phyloP scores from a whole-genome alignment of 129 eudicot genomes.

The Flaveria bidentis region DNA sequence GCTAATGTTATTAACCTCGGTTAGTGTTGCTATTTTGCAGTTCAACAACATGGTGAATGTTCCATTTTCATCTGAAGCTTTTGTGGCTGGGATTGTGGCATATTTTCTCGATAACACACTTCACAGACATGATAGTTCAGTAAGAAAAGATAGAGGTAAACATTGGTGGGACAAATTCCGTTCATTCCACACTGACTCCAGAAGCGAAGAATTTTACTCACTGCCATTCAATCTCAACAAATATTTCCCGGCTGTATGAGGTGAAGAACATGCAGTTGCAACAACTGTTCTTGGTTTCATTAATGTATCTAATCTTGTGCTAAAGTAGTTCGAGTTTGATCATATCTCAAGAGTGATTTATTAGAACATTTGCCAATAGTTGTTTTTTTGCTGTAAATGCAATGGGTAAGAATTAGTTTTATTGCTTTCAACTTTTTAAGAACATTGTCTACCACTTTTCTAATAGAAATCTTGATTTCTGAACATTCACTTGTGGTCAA shows the following conservation, averaged over 20 bases:
- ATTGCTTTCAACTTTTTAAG: conserved; percentile 31
- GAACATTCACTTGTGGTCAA: not conserved
- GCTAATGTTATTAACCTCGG: not conserved
- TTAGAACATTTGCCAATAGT: conserved; percentile 27
- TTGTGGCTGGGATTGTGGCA: conserved; percentile 66
- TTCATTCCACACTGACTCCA: conserved; percentile 52
- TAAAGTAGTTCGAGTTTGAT: conserved; percentile 27
- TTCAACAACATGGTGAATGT: conserved; percentile 66
- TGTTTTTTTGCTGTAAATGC: conserved; percentile 25
- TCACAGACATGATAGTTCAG: conserved; percentile 47
- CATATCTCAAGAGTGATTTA: conserved; percentile 27
- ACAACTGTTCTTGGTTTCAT: conserved; percentile 19
- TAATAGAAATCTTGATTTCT: conserved; percentile 27
- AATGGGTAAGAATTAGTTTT: conserved; percentile 35
- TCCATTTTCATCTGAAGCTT: conserved; percentile 68
- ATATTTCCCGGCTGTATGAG: conserved; percentile 67
- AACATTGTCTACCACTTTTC: conserved; percentile 36
- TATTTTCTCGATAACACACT: conserved; percentile 67
- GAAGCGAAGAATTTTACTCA: conserved; percentile 69
- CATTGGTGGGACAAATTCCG: conserved; percentile 81
- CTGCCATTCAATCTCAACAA: conserved; percentile 75
- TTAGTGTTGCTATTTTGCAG: conserved; percentile 32
- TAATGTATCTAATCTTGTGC: conserved; percentile 37
- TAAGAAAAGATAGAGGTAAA: conserved; percentile 69
- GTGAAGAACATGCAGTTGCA: not conserved